A percentile compares a stretch with the other conserved stretches of the same genome.
Evolutionary conservation across 768 basidiomycete species (phyloP).

Genomic region (Tricholoma bakamatsutake): DNA sequence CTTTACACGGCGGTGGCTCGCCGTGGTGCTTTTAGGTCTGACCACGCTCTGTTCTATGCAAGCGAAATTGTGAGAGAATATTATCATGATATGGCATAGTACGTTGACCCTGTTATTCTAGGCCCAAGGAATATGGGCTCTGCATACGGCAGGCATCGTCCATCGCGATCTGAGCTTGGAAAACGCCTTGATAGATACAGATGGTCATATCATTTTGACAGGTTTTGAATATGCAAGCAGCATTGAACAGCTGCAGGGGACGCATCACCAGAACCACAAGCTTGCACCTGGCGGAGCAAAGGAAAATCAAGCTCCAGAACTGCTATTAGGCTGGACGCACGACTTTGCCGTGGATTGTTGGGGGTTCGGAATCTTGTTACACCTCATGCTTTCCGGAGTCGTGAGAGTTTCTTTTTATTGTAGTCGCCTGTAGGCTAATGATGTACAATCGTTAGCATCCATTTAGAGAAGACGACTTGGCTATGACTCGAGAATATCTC

Average conservation of each 20-base stretch:
- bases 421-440: neutral
- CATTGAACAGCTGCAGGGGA: constrained; percentile 10
- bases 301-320: constrained; percentile 45
- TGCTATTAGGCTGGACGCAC: constrained; percentile 49
- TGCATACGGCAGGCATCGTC: constrained; percentile 42
- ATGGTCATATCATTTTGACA: constrained; percentile 36
- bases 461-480: constrained; percentile 20
- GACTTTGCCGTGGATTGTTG: constrained; percentile 51
- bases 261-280: neutral
- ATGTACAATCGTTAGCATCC: constrained; percentile 31
- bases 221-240: neutral
- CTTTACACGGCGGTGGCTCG: constrained; percentile 18
- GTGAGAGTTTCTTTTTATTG: constrained; percentile 24
- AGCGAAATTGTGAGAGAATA: constrained; percentile 39
- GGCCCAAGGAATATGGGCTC: constrained; percentile 35
- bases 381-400: constrained; percentile 42
- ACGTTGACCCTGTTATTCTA: constrained; percentile 10
- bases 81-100: neutral
- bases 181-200: constrained; percentile 35
- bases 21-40: constrained; percentile 28
- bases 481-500: constrained; percentile 21
- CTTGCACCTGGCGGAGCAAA: constrained; percentile 1
- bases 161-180: constrained; percentile 42
- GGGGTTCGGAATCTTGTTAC: constrained; percentile 50
- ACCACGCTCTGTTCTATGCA: constrained; percentile 36